Conservation (phyloP, 1,139 yeast species). For the Arxiozyma slooffiae region DNA sequence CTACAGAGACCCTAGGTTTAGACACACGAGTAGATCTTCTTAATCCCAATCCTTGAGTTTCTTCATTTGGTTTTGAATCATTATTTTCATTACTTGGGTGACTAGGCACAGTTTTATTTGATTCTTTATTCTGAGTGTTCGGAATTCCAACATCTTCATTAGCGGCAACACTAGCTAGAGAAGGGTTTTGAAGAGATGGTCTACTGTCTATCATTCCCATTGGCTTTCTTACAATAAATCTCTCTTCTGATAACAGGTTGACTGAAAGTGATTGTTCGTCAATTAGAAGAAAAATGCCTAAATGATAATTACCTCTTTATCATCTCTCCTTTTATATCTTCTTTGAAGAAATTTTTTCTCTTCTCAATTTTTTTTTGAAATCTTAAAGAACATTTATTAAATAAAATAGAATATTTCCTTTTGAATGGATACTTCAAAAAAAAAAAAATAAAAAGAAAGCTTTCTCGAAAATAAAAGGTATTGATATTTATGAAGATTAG, state of each 20-base stretch:
- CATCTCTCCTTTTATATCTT: neutral
- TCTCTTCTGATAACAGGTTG: neutral
- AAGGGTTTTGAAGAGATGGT: neutral
- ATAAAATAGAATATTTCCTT: no score
- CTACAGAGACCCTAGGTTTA: constrained; percentile 14
- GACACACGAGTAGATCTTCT: constrained; percentile 22
- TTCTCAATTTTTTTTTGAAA: no score
- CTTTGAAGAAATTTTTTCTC: neutral
- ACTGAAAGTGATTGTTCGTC: neutral
- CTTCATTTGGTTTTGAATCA: neutral
- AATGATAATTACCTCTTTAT: no score
- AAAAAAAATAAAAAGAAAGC: neutral
- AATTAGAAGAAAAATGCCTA: neutral
- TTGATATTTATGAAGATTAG: no score
- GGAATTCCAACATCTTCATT: neutral
- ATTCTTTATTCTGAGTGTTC: neutral
- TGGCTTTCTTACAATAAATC: no score
- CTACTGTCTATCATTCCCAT: neutral
- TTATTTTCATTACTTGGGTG: neutral
- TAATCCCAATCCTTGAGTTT: constrained; percentile 2
- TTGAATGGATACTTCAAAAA: neutral
- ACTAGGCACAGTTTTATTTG: neutral
- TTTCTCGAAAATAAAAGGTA: no score
- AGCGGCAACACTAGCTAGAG: neutral
- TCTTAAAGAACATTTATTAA: no score